phyloP scores from a whole-genome alignment of 768 basidiomycete genomes.

The Amanita rimosa region DNA sequence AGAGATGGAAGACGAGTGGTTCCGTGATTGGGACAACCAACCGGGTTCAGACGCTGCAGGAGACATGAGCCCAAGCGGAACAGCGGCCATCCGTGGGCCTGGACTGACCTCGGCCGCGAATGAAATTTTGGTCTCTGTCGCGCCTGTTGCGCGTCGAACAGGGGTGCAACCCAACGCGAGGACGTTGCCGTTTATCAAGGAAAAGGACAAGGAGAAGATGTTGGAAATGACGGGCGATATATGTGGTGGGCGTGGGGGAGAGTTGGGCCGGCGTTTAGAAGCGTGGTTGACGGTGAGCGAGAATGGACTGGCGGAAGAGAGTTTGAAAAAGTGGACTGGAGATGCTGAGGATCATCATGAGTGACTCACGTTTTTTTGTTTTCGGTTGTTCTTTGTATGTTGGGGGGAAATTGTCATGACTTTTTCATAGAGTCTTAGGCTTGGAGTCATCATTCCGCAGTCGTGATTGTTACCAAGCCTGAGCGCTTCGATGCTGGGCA shows the following conservation, averaged over 20 bases:
- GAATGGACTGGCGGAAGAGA: conserved; percentile 6
- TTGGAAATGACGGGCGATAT: conserved; percentile 63
- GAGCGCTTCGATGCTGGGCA: too few species aligned
- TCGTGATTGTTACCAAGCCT: too few species aligned
- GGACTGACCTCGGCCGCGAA: conserved; percentile 1
- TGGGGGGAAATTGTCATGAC: too few species aligned
- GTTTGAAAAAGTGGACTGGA: background rate
- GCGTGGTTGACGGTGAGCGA: conserved; percentile 53
- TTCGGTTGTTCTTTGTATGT: too few species aligned
- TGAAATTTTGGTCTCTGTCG: background rate
- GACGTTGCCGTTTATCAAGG: conserved; percentile 38
- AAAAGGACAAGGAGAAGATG: conserved; percentile 60
- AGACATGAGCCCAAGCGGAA: conserved; percentile 1
- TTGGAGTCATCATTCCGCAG: too few species aligned
- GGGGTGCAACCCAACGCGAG: background rate
- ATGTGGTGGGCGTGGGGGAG: conserved; percentile 71
- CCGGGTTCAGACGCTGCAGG: background rate
- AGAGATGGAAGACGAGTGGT: conserved; percentile 66
- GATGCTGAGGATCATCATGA: background rate
- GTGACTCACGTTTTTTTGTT: too few species aligned
- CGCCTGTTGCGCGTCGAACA: background rate
- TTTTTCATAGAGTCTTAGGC: too few species aligned
- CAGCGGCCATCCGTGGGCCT: conserved; percentile 2
- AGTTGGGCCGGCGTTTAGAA: conserved; percentile 64
- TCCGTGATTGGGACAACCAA: conserved; percentile 24